A percentile compares a stretch with the other conserved stretches of the same genome.
phyloP scores from a whole-genome alignment of 805 yeast species.

The Pichia cephalocereana region DNA sequence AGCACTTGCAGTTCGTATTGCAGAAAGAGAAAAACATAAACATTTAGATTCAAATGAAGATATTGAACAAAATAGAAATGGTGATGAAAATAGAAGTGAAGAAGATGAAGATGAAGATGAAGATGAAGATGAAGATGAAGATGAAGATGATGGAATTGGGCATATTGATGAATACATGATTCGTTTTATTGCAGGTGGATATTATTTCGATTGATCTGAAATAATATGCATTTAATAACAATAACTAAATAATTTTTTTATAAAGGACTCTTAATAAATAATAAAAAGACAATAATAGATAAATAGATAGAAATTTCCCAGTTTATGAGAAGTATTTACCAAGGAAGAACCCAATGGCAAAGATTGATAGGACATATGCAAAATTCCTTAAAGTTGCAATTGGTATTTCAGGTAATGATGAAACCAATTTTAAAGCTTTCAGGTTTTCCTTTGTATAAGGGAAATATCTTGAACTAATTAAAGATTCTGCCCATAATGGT shows the following conservation, averaged over 20 bases:
- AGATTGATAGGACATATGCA: background rate
- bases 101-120: conserved; percentile 17
- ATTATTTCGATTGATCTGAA: conserved; percentile 36
- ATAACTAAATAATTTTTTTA: too few relatives aligned
- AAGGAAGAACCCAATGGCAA: conserved; percentile 7
- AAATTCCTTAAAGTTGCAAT: background rate
- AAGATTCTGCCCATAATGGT: conserved; percentile 55
- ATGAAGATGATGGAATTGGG: conserved; percentile 55
- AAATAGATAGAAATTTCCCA: too few relatives aligned
- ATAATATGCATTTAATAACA: background rate
- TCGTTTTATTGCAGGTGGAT: conserved; percentile 77
- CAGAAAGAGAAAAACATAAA: conserved; percentile 6
- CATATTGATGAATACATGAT: conserved; percentile 97
- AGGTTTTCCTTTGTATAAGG: conserved; percentile 38
- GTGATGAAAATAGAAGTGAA: conserved; percentile 6
- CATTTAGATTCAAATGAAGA: conserved; percentile 14
- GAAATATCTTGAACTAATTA: conserved; percentile 53
- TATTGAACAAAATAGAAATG: conserved; percentile 4
- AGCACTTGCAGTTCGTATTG: conserved; percentile 16
- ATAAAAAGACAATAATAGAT: too few relatives aligned
- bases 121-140: conserved; percentile 50
- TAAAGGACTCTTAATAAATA: too few relatives aligned
- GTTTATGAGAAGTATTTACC: conserved; percentile 1
- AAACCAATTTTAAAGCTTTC: conserved; percentile 4
- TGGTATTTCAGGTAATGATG: conserved; percentile 12